Evolutionary conservation across 2,329 filamentous ascomycete species (phyloP), one percentile per base, ranked within the genome.

Genomic region (Teratosphaeria zuluensis): DNA sequence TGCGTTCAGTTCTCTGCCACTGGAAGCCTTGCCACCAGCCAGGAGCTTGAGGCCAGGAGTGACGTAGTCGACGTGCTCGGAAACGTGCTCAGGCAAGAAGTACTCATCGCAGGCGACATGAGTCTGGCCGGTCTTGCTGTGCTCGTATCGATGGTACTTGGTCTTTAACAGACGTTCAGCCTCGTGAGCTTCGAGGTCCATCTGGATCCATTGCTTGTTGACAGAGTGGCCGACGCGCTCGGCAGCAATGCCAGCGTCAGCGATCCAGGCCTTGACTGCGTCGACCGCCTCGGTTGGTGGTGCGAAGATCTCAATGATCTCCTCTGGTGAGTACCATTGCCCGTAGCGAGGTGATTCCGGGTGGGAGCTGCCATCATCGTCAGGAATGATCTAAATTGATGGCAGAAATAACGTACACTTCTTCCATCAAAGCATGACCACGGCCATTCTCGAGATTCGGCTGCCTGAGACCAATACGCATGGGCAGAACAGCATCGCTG

Each of bases 131-230:
- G 66, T 66, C 24, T 57, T 59, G 35, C 57, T 70, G 62, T 81
- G 77, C 62, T 76, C 70, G 64, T 80, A 82, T 52, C 78, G 67
- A 61, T 82, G 76, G 63, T 81, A 83, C 58, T 80, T 72, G 8
- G 81, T 78, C 62, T 77, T 75, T 54, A 84, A 74, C 19, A 84
- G 73, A 24, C 69, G 67, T 68, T 84, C 81, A 4, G 79, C 76
- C 65, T 84, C 78, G 11, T 53, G 24, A n/a, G 54, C 48, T 11
- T 54, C 30, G 3, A 80, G 79, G 59, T 81, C 75, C 65, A 84
- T 82, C 14, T 75, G 71, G 30, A 84, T 65, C 58, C 58, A 84
- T 54, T 78, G 78, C 57, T 78, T 76, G 38, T 78, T 78, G 46
- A 75, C 74, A 0, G 81, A 81, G 51, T 81, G 75, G 35, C 70